These are phyloP conservation scores for Trichoderma gamsii DNA, from an alignment of 495 filamentous ascomycete species.

Conservation along the genomic window DNA sequence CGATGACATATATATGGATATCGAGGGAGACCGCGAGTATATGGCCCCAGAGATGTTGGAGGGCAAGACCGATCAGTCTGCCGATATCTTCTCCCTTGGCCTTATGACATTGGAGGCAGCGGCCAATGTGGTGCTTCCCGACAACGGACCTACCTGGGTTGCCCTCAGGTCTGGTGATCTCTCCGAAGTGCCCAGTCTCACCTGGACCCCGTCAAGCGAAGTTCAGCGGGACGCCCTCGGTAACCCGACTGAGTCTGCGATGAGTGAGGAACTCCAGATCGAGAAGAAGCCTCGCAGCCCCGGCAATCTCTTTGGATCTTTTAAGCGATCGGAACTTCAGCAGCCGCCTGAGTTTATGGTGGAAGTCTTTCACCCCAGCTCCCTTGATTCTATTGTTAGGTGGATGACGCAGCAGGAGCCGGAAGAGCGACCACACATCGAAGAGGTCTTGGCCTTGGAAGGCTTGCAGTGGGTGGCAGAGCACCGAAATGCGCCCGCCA, in stretches of 20 bases:
- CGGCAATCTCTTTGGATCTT: constrained; percentile 42
- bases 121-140: constrained; percentile 82
- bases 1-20: constrained; percentile 66
- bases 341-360: constrained; percentile 83
- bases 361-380: constrained; percentile 57
- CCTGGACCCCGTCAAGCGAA: constrained; percentile 63
- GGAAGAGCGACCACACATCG: constrained; percentile 62
- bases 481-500: constrained; percentile 76
- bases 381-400: constrained; percentile 76
- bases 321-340: constrained; percentile 58
- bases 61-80: constrained; percentile 79
- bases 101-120: constrained; percentile 91
- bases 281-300: constrained; percentile 25
- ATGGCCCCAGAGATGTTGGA: constrained; percentile 85
- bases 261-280: constrained; percentile 10
- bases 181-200: constrained; percentile 76
- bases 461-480: constrained; percentile 69
- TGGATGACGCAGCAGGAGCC: constrained; percentile 83
- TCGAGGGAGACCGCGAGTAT: constrained; percentile 93
- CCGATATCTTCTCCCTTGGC: constrained; percentile 89
- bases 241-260: constrained; percentile 35
- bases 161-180: constrained; percentile 80
- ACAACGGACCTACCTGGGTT: constrained; percentile 86
- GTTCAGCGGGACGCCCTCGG: constrained; percentile 72
- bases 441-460: constrained; percentile 60